Evolutionary conservation across 2,329 filamentous ascomycete species (phyloP), one percentile per base, ranked within the genome.

Genomic region (Curvularia hawaiiensis): DNA sequence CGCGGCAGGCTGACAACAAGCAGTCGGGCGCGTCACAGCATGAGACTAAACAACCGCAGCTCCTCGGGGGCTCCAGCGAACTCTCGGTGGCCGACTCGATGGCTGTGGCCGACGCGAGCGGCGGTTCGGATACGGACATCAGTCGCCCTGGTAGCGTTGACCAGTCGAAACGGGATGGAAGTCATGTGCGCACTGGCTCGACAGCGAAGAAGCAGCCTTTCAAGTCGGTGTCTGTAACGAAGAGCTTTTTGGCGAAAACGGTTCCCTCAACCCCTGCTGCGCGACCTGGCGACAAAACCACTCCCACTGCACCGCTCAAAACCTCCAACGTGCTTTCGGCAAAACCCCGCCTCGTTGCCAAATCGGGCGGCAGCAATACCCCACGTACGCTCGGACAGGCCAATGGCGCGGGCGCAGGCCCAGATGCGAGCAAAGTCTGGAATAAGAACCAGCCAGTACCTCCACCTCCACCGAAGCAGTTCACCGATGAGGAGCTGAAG

Each of bases 171-270:
- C 84, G 81, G 57, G 82, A 84, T 55, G 86, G 84, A 67, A 81
- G 82, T 48, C 85, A 91, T 72, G 78, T 79, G 59, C 86, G 62
- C 83, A 88, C 60, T 70, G 78, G 76, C 61, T 81, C 87, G 18
- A 56, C 60, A 3, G 80, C 87, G 61, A 92, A 90, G 82, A 94
- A 91, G 76, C 87, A 88, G 20, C 79, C 88, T 18, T 95, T 96
- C 82, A 96, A 95, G 77, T 86, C 91, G 18, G 89, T 95, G 47
- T 93, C 90, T 5, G 90, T 94, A 65, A 94, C 93, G 65, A 92
- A 90, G 77, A 92, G 86, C 43, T 96, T 94, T 72, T 82, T 95
- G n/a, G 85, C 90, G 59, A 94, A 94, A 76, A 83, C 85, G 24
- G 81, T 79, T 20, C 75, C 84, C n/a, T 77, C 83, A n/a, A 76